Base-by-base conservation (phyloP, 306 rosid genomes). In the Boehmeria nivea region DNA sequence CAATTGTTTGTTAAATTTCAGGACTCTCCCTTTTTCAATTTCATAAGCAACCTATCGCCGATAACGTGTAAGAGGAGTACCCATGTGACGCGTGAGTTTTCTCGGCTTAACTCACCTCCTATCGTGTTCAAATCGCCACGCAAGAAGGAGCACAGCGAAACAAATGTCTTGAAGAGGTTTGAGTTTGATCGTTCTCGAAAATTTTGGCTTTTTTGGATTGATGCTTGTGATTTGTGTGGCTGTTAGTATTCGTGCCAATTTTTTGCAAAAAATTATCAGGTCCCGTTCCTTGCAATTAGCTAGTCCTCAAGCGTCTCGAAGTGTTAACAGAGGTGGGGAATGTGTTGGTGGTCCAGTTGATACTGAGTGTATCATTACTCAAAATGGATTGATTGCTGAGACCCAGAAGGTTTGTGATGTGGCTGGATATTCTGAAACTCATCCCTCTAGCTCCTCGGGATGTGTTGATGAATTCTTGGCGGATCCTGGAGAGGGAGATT, bases 61-160 rank as follows among this genome's bases (percentile, higher is more conserved):
- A 66, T 78, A 54, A 68, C 33, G 71, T 42, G 71, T 40, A 73
- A 64, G 67, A 60, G 73, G 48, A 61, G 71, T 51, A 25, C 64
- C 52, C 68, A 48, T 34, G 37, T 49, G 28, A 60, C 59, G 7
- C 78, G 59, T 42, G 70, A 75, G 26, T 72, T 76, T 43, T 46
- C 57, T 33, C 76, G 69, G 57, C 76, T 79, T 51, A 69, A 17
- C 61, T 81, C 80, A 68, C 82, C 82, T 38, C 85, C 85, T 44
- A 66, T 63, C 58, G 83, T 73, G 43, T 80, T 78, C 72, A 64
- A 68, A n/a, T 78, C 93, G 0, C 86, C 86, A 2, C 74, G 71
- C 11, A 55, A 72, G n/a, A 77, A 63, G 47, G 13, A 46, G 66
- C 68, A 48, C 53, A 65, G 62, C 6, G 73, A 64, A 57, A 33